Conservation (phyloP, 208 protist genomes). For the Leishmania aethiopica region DNA sequence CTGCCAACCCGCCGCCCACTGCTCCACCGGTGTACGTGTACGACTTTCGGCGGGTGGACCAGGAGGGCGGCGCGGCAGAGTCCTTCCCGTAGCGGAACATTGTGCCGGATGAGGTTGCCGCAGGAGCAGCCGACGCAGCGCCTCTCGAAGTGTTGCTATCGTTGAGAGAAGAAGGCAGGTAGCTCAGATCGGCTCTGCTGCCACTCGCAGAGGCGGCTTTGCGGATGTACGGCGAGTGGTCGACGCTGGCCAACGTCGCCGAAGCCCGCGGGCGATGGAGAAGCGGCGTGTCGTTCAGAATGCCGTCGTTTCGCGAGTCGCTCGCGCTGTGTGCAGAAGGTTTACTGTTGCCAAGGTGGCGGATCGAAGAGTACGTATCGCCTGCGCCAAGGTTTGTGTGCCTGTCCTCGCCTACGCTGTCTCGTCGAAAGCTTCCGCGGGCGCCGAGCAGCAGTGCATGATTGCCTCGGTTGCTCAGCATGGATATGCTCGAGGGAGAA, state of each 20-base stretch:
- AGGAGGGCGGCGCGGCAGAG: neutral
- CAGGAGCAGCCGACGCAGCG: neutral
- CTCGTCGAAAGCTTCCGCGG: neutral
- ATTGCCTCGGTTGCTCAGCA: slow-evolving; percentile 1
- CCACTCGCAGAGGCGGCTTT: neutral
- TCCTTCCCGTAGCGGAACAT: slow-evolving; percentile 17
- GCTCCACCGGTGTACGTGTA: neutral
- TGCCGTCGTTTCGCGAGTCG: neutral
- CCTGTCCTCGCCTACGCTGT: neutral
- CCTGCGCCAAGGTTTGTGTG: neutral
- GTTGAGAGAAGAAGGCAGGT: neutral
- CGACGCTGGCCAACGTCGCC: neutral
- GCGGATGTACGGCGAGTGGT: neutral
- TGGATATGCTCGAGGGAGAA: neutral
- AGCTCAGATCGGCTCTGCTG: neutral
- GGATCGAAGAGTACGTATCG: neutral
- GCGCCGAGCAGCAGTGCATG: neutral
- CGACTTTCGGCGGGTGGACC: neutral
- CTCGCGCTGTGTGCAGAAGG: neutral
- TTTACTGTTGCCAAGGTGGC: neutral
- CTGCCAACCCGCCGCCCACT: neutral
- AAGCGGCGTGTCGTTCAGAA: neutral
- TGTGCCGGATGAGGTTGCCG: neutral
- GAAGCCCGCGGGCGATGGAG: neutral
- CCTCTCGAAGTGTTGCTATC: neutral